Evolutionary conservation across 495 filamentous ascomycete genomes (phyloP).

Genomic region (Penicillium antarcticum): DNA sequence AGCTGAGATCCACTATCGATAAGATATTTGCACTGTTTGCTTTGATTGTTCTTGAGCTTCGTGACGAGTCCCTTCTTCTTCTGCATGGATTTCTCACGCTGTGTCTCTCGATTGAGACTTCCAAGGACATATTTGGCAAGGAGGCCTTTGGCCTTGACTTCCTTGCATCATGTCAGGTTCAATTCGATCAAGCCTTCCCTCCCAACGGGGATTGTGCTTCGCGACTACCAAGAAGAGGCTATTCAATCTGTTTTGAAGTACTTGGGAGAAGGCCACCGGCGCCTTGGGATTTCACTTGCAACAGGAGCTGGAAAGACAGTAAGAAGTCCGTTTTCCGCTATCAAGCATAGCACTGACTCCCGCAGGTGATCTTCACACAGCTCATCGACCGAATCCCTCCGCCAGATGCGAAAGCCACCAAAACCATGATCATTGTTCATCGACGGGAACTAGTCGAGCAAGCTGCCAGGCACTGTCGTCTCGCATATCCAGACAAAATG

Average conservation of each 20-base stretch:
- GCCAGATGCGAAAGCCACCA: conserved; percentile 54
- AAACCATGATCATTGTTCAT: conserved; percentile 90
- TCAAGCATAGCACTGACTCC: conserved; percentile 2
- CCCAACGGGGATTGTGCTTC: conserved; percentile 51
- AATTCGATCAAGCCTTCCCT: conserved; percentile 27
- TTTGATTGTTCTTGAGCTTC: neutral
- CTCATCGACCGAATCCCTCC: conserved; percentile 76
- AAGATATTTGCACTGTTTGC: conserved; percentile 45
- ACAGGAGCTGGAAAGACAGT: conserved; percentile 94
- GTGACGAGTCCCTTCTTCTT: neutral
- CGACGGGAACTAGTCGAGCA: conserved; percentile 94
- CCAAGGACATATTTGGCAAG: neutral
- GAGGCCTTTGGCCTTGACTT: neutral
- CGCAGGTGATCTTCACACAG: conserved; percentile 90
- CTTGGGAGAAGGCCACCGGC: conserved; percentile 68
- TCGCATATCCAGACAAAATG: conserved; percentile 71
- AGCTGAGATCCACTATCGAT: conserved; percentile 6
- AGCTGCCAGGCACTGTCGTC: conserved; percentile 76
- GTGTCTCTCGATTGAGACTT: conserved; percentile 15
- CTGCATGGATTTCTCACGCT: conserved; percentile 34
- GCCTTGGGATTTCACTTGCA: conserved; percentile 84
- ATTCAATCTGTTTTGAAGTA: conserved; percentile 79
- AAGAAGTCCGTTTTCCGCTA: conserved; percentile 11
- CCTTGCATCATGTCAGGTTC: conserved; percentile 12
- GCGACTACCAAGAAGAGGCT: conserved; percentile 82